Conservation (phyloP, 2,329 filamentous ascomycete genomes). For the Neocatenulostroma microsporum region DNA sequence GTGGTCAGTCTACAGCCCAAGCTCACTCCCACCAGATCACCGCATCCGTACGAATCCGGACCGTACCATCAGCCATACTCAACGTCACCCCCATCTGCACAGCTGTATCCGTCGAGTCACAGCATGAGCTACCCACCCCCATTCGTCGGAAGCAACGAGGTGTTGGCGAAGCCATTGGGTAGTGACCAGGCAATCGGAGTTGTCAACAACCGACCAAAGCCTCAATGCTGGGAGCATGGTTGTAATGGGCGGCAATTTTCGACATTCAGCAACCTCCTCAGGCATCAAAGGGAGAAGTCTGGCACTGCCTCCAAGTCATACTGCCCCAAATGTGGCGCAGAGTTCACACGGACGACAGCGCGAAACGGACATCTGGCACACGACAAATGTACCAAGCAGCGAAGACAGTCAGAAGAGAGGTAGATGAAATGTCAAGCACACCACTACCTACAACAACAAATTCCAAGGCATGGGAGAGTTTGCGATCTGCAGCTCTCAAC, state of each 20-base stretch:
- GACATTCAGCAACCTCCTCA: slow-evolving; percentile 87
- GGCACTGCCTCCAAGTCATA: slow-evolving; percentile 82
- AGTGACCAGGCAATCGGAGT: slow-evolving; percentile 26
- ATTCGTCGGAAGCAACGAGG: slow-evolving; percentile 18
- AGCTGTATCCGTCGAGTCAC: slow-evolving; percentile 18
- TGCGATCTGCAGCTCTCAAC: no score
- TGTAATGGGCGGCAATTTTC: slow-evolving; percentile 95
- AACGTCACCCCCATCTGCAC: slow-evolving; percentile 18
- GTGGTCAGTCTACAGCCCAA: neutral
- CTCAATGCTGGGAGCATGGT: slow-evolving; percentile 94
- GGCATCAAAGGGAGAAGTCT: slow-evolving; percentile 90
- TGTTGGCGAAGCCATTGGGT: slow-evolving; percentile 15
- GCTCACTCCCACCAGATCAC: slow-evolving; percentile 20
- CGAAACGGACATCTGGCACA: slow-evolving; percentile 79
- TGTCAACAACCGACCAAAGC: slow-evolving; percentile 56
- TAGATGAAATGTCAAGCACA: slow-evolving; percentile 8
- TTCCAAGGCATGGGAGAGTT: no score
- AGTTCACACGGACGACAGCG: slow-evolving; percentile 83
- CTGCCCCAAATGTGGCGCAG: slow-evolving; percentile 84
- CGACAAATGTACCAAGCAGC: slow-evolving; percentile 79
- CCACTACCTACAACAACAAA: no score
- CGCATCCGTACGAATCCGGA: slow-evolving; percentile 23
- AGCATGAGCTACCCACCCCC: slow-evolving; percentile 20
- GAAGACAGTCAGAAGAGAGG: slow-evolving; percentile 40
- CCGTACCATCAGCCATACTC: slow-evolving; percentile 23